Evolutionary conservation across 1,284 basidiomycete species (phyloP), one percentile per base, ranked within the genome.

Genomic region (Ceratobasidium sp.): DNA sequence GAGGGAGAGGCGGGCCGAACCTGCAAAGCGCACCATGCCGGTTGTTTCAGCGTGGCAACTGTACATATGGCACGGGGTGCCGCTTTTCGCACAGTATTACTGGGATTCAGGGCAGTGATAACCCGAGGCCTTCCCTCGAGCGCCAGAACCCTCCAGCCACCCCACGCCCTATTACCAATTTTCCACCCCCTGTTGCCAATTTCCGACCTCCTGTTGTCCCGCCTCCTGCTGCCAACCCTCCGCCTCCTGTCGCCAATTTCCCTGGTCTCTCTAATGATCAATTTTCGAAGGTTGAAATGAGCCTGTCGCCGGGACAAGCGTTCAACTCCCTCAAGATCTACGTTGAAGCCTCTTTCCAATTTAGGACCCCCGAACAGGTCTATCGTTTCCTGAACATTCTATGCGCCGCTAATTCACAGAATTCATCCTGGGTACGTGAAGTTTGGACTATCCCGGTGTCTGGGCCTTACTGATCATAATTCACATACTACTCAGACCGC

Each of bases 371-470:
- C 0, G 75, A 77, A 25, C 76, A 82, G 2, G 72, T 85, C 2
- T 83, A 85, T 72, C 76, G 78, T 0, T 87, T 87, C 70, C 74
- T 83, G 13, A 73, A 73, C 1, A 77, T 82, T 4, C 59, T 88
- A 2, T 80, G 75, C 1, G 84, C 81, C 57, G 80, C 84, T 1
- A 82, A 80, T 52, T 73, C 79, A 0, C 75, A 78, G 0, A 85
- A 86, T 69, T 72, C 74, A 23, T 70, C 73, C 52, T 88, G 87
- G 86, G 86, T 87, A 74, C 64, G 79, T 69, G 9, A 8, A n/a
- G n/a, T n/a, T n/a, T n/a, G n/a, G n/a, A n/a, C n/a, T n/a, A 25
- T 4, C 33, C 4, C 4, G 2, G 46, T 25, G 44, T 46, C 7
- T 5, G 5, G 33, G 33, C 47, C n/a, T 50, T 25, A 13, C 6